Evolutionary conservation across 192 early-diverging fungal genomes (phyloP), one percentile per base, ranked within the genome.

Genomic region (Backusella westeae): DNA sequence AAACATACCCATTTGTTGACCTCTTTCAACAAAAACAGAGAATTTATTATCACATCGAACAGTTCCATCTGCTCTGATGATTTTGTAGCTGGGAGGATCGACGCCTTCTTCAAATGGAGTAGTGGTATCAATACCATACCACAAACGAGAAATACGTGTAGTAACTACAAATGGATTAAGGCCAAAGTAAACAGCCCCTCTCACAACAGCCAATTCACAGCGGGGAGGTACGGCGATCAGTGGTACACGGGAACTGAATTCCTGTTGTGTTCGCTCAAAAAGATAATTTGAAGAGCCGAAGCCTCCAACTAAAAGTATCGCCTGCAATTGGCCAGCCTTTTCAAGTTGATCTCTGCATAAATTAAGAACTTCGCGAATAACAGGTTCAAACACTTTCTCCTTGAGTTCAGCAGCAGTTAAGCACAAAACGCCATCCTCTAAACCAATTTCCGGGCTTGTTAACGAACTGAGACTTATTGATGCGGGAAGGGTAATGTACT

Each of bases 141-240:
- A 88, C 6, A 78, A 79, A 72, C 87, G 77, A 6, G 87, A 83
- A 26, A 88, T 84, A 78, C 87, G 84, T 56, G 85, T 88, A 29
- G 78, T 84, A 21, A 88, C 85, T 3, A 84, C 80, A 65, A 81
- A 80, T 15, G 87, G 85, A 46, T 86, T 88, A 59, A 88, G 71
- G 35, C 88, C 88, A 77, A 84, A 85, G 71, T 84, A 82, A 6
- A 89, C 84, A 2, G 88, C 86, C n/a, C 88, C 88, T 68, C 88
- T 80, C 32, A 85, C 86, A 6, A 89, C 83, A 19, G 88, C 88
- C 53, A 87, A 69, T 56, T 86, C 87, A 44, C 85, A 84, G 75
- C 87, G 86, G 35, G 83, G 85, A 29, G 88, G 88, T 21, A 89
- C 88, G 12, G 88, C 88, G 6, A 89, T 81, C 15, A 87, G 34